Base-by-base conservation (phyloP, 2,329 filamentous ascomycete genomes). In the Pyrenophora teres region DNA sequence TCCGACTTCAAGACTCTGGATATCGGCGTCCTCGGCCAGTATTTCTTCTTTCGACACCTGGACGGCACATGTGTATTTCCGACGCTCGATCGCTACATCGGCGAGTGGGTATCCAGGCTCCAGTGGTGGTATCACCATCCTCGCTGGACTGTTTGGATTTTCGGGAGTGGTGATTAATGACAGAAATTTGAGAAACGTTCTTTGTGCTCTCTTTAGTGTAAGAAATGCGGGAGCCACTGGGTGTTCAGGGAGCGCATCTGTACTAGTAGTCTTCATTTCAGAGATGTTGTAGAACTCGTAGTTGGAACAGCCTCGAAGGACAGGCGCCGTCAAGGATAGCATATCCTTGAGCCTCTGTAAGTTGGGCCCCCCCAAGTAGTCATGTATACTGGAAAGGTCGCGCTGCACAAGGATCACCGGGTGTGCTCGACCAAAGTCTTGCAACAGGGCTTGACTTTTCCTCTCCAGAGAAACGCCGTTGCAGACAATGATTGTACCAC, bases 271-370 rank as follows among this genome's bases (percentile, higher is more conserved):
- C 40, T 60, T 59, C 25, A 64, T 77, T 64, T 90, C 87, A 2
- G 86, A 86, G 13, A 89, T 76, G 60, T 91, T 91, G 76, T 86
- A 90, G 69, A 90, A 92, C 65, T 92, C 88, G 56, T 88, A 82
- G 60, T 89, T 91, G 9, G 86, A 87, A 65, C 86, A 89, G 1
- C 79, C 79, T 41, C 86, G 79, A 60, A 89, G 85, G 13, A 88
- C 80, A 2, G 79, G 75, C 18, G 78, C 80, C 57, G 81, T 83
- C 12, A 81, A 79, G 15, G 80, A 78, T 21, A 89, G 72, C 6
- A 90, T 77, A 39, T 82, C 82, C 37, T 79, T 76, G 1, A 87
- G 78, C 59, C 83, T 84, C 32, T 78, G 75, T 23, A 80, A 74
- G 42, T 85, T 80, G 60, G 78, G 78, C n/a, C 75, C 68, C 42